Evolutionary conservation across 331 rosid genomes (phyloP).

Genomic region (Acacia pycnantha): DNA sequence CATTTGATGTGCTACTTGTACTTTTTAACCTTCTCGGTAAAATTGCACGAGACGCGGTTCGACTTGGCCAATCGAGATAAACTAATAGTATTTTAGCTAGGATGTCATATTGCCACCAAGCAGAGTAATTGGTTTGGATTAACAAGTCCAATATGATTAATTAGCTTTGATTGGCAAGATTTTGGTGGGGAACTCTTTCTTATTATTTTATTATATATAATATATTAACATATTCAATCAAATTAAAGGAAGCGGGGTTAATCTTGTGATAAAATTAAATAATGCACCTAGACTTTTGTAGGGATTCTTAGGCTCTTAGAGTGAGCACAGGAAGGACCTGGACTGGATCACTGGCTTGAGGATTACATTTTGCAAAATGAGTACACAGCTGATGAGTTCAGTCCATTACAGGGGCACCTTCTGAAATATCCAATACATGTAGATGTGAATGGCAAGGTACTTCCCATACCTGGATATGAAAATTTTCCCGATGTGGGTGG

Average conservation of each 20-base stretch:
- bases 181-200: neutral
- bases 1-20: neutral
- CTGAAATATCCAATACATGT: neutral
- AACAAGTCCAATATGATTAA: neutral
- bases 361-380: neutral
- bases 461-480: constrained; percentile 41
- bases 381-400: constrained; percentile 27
- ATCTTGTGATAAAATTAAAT: neutral
- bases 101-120: neutral
- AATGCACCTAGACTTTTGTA: neutral
- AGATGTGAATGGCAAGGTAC: constrained; percentile 2
- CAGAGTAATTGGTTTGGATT: neutral
- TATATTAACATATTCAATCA: neutral
- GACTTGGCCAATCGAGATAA: neutral
- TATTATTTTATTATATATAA: neutral
- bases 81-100: neutral
- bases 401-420: constrained; percentile 20
- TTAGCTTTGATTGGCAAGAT: neutral
- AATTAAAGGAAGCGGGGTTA: neutral
- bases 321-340: neutral
- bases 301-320: neutral
- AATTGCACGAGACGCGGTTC: neutral
- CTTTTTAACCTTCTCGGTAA: neutral
- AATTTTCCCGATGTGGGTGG: constrained; percentile 64
- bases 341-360: neutral